phyloP scores from a whole-genome alignment of 352 stramenopile species.

The Peronospora tabacina region DNA sequence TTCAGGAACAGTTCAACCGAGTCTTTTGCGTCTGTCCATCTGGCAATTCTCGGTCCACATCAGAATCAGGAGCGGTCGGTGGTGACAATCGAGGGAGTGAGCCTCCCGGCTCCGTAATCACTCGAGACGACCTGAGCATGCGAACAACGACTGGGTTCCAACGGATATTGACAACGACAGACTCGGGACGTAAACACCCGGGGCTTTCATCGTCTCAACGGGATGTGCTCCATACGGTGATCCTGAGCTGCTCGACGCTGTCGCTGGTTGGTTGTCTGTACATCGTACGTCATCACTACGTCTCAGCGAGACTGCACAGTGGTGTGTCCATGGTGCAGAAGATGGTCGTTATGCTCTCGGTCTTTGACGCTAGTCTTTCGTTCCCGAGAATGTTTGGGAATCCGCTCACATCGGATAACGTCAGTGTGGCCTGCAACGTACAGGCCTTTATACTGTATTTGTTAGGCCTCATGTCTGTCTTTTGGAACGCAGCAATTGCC shows the following conservation, averaged over 20 bases:
- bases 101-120: conserved; percentile 13
- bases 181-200: neutral
- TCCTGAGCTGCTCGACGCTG: conserved; percentile 33
- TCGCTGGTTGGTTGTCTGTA: conserved; percentile 41
- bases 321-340: conserved; percentile 49
- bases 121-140: conserved; percentile 3
- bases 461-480: conserved; percentile 49
- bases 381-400: conserved; percentile 48
- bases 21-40: too few species aligned
- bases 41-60: conserved; percentile 5
- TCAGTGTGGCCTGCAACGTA: conserved; percentile 29
- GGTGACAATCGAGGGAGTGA: neutral
- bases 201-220: conserved; percentile 26
- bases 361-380: conserved; percentile 44
- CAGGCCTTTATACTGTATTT: conserved; percentile 52
- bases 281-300: conserved; percentile 43
- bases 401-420: conserved; percentile 14
- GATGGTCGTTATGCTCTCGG: conserved; percentile 66
- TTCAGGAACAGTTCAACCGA: too few species aligned
- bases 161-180: neutral
- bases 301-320: conserved; percentile 22
- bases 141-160: neutral
- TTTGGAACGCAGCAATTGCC: conserved; percentile 65
- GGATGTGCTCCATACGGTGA: conserved; percentile 27
- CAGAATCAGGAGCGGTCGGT: conserved; percentile 2